Base-by-base conservation (phyloP, 768 basidiomycete species). In the Tulasnella sp. region DNA sequence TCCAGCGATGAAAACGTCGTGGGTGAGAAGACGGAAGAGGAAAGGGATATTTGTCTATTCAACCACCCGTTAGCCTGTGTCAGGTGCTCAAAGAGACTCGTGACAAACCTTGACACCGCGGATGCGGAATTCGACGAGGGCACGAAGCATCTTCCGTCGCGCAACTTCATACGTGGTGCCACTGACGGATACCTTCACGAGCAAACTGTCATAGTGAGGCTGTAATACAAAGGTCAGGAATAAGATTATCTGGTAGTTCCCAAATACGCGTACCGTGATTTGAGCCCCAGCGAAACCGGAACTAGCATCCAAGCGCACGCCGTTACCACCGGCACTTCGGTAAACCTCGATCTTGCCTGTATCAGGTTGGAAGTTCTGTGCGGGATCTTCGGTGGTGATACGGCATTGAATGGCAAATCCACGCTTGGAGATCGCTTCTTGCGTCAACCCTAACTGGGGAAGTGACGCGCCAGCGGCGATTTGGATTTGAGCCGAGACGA, bases 331-430 rank as follows among this genome's bases (percentile, higher is more conserved):
- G 37, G 96, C 94, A 67, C 88, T 91, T 61, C 96, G 85, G 73
- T 99, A 99, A 21, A 99, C 96, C 66, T 98, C 96, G 62, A 99
- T 98, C 72, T 99, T 99, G 62, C 96, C 96, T 3, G 90, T 97
- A 70, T 99, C 96, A 21, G 96, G 96, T 69, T 96, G 91, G 85
- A 99, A 98, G 62, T 75, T 77, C 40, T 78, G 66, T n/a, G 86
- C 82, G 12, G 96, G 81, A 68, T 99, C 94, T 72, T 99, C 96
- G 23, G 96, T 98, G 40, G 96, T 98, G 70, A 99, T 77, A 72
- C 96, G 93, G 70, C 92, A 96, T 68, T 99, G 96, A 59, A 99
- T 98, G 2, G 96, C 94, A 68, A 87, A 97, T 32, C 96, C 96
- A 59, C 96, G 86, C 71, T 89, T 91, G 60, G 83, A 84, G 69